A percentile compares a stretch with the other conserved stretches of the same genome.
These are phyloP conservation scores for Paraphaeosphaeria minitans DNA, from an alignment of 2,329 filamentous ascomycete genomes.

Conservation along the genomic window DNA sequence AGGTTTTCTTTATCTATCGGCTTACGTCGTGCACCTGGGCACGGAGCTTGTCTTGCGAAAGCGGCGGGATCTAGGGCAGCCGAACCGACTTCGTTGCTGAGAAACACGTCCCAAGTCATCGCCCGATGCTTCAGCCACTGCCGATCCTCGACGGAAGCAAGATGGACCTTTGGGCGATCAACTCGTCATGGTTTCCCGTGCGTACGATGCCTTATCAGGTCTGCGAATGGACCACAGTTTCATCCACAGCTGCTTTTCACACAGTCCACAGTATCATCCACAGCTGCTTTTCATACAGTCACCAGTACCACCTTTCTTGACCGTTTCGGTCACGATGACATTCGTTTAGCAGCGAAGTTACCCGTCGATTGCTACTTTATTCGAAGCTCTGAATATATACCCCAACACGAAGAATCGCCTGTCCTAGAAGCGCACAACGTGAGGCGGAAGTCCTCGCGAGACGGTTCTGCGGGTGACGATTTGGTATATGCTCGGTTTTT, in stretches of 20 bases:
- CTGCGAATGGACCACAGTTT: neutral
- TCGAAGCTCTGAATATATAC: neutral
- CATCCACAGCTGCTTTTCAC: neutral
- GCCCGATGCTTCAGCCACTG: conserved; percentile 11
- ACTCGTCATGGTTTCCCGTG: conserved; percentile 9
- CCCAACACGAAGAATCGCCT: neutral
- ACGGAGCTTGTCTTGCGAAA: neutral
- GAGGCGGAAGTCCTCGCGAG: conserved; percentile 14
- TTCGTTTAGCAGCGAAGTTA: neutral
- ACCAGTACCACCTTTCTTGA: neutral
- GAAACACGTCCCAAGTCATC: conserved; percentile 9
- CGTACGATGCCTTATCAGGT: neutral
- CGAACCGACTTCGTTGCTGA: conserved; percentile 3
- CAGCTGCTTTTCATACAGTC: neutral
- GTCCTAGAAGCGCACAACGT: neutral
- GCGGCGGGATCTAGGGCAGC: conserved; percentile 1
- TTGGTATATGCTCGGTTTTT: conserved; percentile 19
- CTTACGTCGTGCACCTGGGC: neutral
- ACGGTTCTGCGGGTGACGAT: conserved; percentile 15
- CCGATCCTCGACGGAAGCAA: conserved; percentile 16
- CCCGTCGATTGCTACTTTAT: neutral
- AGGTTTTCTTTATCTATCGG: neutral
- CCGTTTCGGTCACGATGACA: neutral
- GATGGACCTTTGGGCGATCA: conserved; percentile 13
- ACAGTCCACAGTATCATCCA: neutral